Percentiles rank a stretch among this genome's conserved stretches.
phyloP scores from a whole-genome alignment of 768 basidiomycete species.

The Macrolepiota dolichaula region DNA sequence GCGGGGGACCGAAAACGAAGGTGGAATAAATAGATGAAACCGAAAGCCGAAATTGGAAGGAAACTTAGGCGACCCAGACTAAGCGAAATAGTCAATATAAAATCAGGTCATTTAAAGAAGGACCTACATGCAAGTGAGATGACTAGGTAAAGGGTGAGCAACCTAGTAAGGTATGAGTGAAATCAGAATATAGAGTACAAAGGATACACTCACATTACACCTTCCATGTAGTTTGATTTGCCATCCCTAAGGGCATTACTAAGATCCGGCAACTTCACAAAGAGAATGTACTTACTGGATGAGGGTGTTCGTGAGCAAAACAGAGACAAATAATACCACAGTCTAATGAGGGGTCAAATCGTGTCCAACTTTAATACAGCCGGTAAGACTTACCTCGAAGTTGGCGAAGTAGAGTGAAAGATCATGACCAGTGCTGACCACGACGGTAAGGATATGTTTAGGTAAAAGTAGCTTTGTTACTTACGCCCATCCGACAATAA shows the following conservation, averaged over 20 bases:
- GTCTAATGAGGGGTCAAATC: conserved; percentile 43
- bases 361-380: not conserved
- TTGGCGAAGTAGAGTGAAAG: conserved; percentile 82
- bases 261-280: not conserved
- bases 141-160: conserved; percentile 70
- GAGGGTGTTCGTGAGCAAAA: conserved; percentile 83
- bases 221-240: conserved; percentile 91
- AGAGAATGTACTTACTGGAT: conserved; percentile 48
- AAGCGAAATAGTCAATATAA: not conserved
- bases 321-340: conserved; percentile 80
- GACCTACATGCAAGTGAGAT: conserved; percentile 75
- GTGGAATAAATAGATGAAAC: not conserved
- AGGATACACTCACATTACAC: conserved; percentile 57
- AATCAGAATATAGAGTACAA: conserved; percentile 26
- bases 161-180: conserved; percentile 39
- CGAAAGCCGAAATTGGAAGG: not conserved
- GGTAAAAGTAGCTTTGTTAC: conserved; percentile 23
- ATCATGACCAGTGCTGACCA: conserved; percentile 58
- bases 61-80: conserved; percentile 29
- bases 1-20: not conserved
- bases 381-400: conserved; percentile 58
- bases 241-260: conserved; percentile 53
- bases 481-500: conserved; percentile 85
- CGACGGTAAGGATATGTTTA: conserved; percentile 6
- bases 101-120: not conserved